Conservation (phyloP, 352 stramenopile species). For the Pythium plurisporium region DNA sequence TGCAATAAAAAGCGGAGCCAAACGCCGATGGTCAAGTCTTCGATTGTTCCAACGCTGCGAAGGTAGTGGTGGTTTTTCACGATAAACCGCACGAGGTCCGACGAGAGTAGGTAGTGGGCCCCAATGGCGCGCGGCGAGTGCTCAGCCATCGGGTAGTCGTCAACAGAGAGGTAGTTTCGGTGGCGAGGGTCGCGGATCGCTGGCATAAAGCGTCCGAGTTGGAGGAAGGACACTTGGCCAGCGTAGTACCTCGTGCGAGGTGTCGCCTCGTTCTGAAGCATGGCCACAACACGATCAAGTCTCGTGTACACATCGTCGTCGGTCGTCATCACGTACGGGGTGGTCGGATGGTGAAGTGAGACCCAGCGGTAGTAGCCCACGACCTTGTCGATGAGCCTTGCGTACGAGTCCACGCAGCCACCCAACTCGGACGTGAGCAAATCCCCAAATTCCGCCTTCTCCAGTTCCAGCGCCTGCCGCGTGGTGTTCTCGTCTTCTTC, state of each 20-base stretch:
- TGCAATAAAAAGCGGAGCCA: background rate
- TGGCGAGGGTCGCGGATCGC: background rate
- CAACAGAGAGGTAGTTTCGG: background rate
- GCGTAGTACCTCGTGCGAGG: background rate
- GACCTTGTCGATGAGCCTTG: slow-evolving; percentile 38
- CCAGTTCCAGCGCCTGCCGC: slow-evolving; percentile 1
- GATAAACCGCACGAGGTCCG: slow-evolving; percentile 26
- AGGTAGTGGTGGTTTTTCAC: background rate
- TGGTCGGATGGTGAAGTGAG: background rate
- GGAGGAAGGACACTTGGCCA: background rate
- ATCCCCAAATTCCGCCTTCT: slow-evolving; percentile 40
- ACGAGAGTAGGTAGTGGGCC: slow-evolving; percentile 30
- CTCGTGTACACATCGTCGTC: slow-evolving; percentile 46
- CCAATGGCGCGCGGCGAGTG: slow-evolving; percentile 29
- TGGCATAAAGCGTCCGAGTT: background rate
- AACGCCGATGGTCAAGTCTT: slow-evolving; percentile 6
- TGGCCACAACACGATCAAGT: background rate
- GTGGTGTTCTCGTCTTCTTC: background rate
- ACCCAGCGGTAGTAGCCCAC: slow-evolving; percentile 29
- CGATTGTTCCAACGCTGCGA: background rate
- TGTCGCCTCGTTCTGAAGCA: background rate
- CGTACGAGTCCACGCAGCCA: slow-evolving; percentile 42
- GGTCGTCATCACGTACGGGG: slow-evolving; percentile 29
- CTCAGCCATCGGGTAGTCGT: slow-evolving; percentile 1
- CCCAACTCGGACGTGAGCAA: slow-evolving; percentile 43